Base-by-base conservation (phyloP, 2,329 filamentous ascomycete genomes). In the Sclerotinia glacialis region DNA sequence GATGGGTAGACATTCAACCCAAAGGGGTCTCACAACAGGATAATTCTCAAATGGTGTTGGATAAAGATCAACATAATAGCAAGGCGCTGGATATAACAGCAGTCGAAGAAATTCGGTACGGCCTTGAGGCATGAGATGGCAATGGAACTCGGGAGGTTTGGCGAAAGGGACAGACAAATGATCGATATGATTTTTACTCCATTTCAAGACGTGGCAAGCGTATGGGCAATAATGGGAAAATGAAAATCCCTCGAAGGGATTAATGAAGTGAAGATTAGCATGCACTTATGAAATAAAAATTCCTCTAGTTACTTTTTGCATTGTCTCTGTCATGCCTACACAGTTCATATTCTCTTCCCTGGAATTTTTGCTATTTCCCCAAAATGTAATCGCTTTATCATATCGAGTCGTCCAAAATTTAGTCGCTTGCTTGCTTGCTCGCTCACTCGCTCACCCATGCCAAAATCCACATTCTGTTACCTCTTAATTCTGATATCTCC, bases 381-480 rank as follows among this genome's bases (percentile, higher is more conserved):
- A 60, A 60, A 37, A 40, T 34, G 31, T 49, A 26, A 34, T 49
- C 7, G 50, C 62, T 56, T 26, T 21, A 37, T 34, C 50, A 64
- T 44, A 44, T 53, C 31, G 26, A 49, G 28, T 40, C 58, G 44
- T 49, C 46, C 58, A 49, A 60, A 40, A 60, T 23, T 60, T 34
- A 49, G n/a, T 60, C 44, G 58, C 56, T 37, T 34, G 42, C 44
- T 37, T 6, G 6, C 34, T 37, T 34, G 42, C 44, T 37, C 1
- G 4, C 37, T 37, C 37, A 7, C 37, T 60, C 44, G 26, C 56
- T 60, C 28, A 60, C 44, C 49, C 58, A 40, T 37, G 21, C 58
- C 44, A 49, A 47, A 60, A 60, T 21, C 34, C 11, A 14, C 52
- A 14, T 31, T 21, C 5, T 37, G 40, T 52, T 23, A 4, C 14